These are phyloP conservation scores for Lentinula aciculospora DNA, from an alignment of 768 basidiomycete species.

Conservation along the genomic window DNA sequence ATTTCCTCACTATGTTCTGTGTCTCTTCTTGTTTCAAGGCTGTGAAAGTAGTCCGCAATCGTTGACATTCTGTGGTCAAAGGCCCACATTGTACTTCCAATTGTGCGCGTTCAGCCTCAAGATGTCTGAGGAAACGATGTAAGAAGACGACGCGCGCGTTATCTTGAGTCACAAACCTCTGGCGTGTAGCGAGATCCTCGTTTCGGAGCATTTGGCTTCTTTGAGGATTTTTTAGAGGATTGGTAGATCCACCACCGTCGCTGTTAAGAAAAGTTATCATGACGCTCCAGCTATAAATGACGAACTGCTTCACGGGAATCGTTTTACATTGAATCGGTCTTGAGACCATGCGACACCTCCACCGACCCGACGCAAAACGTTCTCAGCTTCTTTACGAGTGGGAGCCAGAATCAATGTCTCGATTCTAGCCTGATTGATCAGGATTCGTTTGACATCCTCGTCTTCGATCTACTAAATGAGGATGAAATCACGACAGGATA, in stretches of 20 bases:
- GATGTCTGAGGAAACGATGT: slow-evolving; percentile 31
- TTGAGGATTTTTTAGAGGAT: slow-evolving; percentile 23
- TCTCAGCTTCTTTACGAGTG: slow-evolving; percentile 61
- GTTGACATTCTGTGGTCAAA: slow-evolving; percentile 20
- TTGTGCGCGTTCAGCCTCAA: slow-evolving; percentile 29
- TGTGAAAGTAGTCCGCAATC: slow-evolving; percentile 21
- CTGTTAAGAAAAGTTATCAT: slow-evolving; percentile 24
- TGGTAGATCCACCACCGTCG: slow-evolving; percentile 63
- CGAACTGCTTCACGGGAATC: slow-evolving; percentile 49
- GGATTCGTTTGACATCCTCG: slow-evolving; percentile 66
- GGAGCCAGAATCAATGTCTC: slow-evolving; percentile 66
- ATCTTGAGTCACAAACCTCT: slow-evolving; percentile 30
- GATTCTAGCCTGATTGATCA: slow-evolving; percentile 71
- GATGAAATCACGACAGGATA: neutral
- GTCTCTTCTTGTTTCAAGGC: neutral
- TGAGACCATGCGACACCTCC: slow-evolving; percentile 61
- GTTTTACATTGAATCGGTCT: slow-evolving; percentile 57
- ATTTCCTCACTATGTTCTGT: neutral
- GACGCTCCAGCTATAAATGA: neutral
- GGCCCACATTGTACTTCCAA: slow-evolving; percentile 31
- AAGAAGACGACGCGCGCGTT: neutral
- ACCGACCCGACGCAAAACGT: slow-evolving; percentile 32
- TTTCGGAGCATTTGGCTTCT: slow-evolving; percentile 19
- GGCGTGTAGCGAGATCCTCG: slow-evolving; percentile 38
- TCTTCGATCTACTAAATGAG: slow-evolving; percentile 56